phyloP scores from a whole-genome alignment of 2,329 filamentous ascomycete genomes.

The Fusarium proliferatum region DNA sequence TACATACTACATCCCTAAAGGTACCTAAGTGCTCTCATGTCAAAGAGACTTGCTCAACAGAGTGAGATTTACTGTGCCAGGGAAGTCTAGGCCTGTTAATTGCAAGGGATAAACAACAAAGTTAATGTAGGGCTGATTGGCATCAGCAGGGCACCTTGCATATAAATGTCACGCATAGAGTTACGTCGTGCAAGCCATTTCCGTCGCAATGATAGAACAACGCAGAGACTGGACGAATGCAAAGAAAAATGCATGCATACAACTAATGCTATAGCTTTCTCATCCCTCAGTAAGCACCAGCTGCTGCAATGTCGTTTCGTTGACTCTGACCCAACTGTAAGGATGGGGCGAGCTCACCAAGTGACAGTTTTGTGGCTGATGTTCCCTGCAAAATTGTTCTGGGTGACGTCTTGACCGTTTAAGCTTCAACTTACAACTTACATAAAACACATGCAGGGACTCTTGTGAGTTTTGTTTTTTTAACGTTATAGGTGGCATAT shows the following conservation, averaged over 20 bases:
- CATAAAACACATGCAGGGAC: slow-evolving; percentile 18
- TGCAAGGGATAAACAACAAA: not conserved
- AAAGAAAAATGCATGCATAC: not conserved
- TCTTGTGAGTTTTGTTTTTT: slow-evolving; percentile 5
- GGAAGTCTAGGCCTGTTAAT: not conserved
- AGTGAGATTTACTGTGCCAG: not conserved
- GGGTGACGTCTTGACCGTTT: slow-evolving; percentile 19
- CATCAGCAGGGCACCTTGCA: not conserved
- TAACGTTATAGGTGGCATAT: not conserved
- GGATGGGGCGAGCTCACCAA: slow-evolving; percentile 18
- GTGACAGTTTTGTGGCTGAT: slow-evolving; percentile 29
- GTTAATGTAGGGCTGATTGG: not conserved
- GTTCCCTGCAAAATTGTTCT: slow-evolving; percentile 10
- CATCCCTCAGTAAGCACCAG: not conserved
- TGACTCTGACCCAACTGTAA: not conserved
- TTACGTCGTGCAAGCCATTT: not conserved
- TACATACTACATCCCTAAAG: too few species aligned
- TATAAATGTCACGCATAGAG: slow-evolving; percentile 1
- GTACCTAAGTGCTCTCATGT: not conserved
- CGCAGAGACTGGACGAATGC: not conserved
- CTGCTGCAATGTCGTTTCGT: not conserved
- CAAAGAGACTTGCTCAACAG: not conserved
- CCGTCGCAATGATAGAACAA: not conserved
- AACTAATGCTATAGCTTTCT: not conserved
- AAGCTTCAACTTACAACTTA: slow-evolving; percentile 30